phyloP scores from a whole-genome alignment of 1,139 yeast species.

The Lodderomyces margitis region DNA sequence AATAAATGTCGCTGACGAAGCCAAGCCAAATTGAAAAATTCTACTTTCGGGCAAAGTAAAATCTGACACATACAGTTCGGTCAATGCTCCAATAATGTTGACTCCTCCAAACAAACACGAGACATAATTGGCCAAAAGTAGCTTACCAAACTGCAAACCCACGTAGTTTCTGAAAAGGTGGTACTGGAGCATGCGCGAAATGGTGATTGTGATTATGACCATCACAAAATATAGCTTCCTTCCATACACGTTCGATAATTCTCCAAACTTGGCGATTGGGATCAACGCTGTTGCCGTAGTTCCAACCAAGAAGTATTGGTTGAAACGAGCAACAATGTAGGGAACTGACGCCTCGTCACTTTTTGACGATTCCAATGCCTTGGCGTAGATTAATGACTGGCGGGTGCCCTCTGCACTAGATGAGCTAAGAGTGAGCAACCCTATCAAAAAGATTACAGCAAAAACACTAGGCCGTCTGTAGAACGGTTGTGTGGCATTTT shows the following conservation, averaged over 20 bases:
- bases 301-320: slow-evolving; percentile 23
- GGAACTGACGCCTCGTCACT: slow-evolving; percentile 34
- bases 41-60: slow-evolving; percentile 50
- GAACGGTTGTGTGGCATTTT: slow-evolving; percentile 1
- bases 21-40: slow-evolving; percentile 53
- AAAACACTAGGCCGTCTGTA: slow-evolving; percentile 30
- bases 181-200: slow-evolving; percentile 26
- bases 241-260: slow-evolving; percentile 62
- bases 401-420: slow-evolving; percentile 31
- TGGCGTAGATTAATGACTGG: slow-evolving; percentile 11
- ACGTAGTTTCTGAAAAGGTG: slow-evolving; percentile 27
- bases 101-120: slow-evolving; percentile 54
- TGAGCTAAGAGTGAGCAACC: slow-evolving; percentile 24
- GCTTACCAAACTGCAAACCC: slow-evolving; percentile 25
- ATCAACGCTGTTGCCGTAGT: slow-evolving; percentile 29
- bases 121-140: slow-evolving; percentile 35
- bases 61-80: slow-evolving; percentile 63
- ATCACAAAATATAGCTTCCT: slow-evolving; percentile 43
- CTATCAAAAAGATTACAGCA: slow-evolving; percentile 27
- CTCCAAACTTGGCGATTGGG: slow-evolving; percentile 50
- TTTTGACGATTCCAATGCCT: slow-evolving; percentile 6
- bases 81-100: slow-evolving; percentile 46
- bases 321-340: slow-evolving; percentile 31
- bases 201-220: slow-evolving; percentile 24
- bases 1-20: slow-evolving; percentile 52